These are phyloP conservation scores for Trichoderma reesei DNA, from an alignment of 495 filamentous ascomycete genomes.

Conservation along the genomic window DNA sequence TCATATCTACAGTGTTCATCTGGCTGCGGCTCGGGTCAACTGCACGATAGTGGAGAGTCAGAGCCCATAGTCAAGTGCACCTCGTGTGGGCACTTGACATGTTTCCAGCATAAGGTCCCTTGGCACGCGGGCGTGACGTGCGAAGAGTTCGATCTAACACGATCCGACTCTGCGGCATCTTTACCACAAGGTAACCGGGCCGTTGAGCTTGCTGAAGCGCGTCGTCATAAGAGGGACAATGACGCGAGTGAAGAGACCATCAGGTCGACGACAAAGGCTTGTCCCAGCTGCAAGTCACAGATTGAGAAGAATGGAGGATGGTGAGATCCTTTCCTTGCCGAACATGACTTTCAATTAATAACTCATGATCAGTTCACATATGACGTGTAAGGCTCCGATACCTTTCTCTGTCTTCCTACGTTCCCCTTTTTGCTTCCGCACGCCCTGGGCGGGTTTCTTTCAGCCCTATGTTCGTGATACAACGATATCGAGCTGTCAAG, in stretches of 20 bases:
- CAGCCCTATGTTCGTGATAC: not conserved
- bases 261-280: not conserved
- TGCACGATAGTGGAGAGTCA: not conserved
- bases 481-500: not conserved
- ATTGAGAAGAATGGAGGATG: slow-evolving; percentile 4
- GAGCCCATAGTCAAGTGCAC: not conserved
- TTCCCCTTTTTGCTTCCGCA: not conserved
- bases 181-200: too few species aligned
- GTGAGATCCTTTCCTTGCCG: not conserved
- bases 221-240: not conserved
- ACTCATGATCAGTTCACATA: not conserved
- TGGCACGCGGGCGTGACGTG: slow-evolving; percentile 42
- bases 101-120: slow-evolving; percentile 32
- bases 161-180: too few species aligned
- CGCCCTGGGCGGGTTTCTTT: too few species aligned
- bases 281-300: not conserved
- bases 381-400: not conserved
- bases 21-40: not conserved
- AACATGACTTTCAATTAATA: not conserved
- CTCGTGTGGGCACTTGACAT: slow-evolving; percentile 15
- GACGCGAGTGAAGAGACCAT: not conserved
- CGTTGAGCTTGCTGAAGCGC: too few species aligned
- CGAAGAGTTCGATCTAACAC: slow-evolving; percentile 31
- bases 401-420: not conserved
- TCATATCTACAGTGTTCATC: not conserved